These are phyloP conservation scores for Monosporascus ibericus DNA, from an alignment of 2,329 filamentous ascomycete genomes.

Conservation along the genomic window DNA sequence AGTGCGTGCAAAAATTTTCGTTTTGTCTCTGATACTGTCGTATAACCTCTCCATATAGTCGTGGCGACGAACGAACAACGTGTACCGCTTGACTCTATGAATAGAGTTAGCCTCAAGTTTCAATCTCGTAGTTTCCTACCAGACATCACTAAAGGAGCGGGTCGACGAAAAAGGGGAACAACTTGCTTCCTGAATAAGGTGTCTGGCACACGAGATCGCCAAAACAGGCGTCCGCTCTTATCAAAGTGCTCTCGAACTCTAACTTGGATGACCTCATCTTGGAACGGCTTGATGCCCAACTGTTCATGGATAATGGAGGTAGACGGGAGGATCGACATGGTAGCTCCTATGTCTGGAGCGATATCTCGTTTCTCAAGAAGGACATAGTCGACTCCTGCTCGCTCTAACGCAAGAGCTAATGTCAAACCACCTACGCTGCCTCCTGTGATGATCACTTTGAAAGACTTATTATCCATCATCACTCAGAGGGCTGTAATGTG, in stretches of 20 bases:
- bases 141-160: too few species aligned
- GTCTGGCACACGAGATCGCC: conserved; percentile 1
- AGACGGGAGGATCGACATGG: conserved; percentile 5
- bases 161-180: too few species aligned
- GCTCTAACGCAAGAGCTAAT: conserved; percentile 10
- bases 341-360: conserved; percentile 11
- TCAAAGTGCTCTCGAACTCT: conserved; percentile 7
- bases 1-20: conserved; percentile 1
- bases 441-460: conserved; percentile 9
- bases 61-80: conserved; percentile 6
- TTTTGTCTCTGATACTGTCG: conserved; percentile 7
- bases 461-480: not conserved
- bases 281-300: conserved; percentile 4
- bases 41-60: conserved; percentile 8
- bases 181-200: too few species aligned
- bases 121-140: too few species aligned
- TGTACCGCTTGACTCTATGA: conserved; percentile 1
- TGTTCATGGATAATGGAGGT: conserved; percentile 7
- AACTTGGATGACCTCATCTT: not conserved
- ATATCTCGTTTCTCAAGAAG: conserved; percentile 14
- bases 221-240: conserved; percentile 8
- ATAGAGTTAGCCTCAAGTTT: not conserved
- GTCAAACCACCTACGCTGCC: conserved; percentile 12
- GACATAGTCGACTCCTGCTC: conserved; percentile 11
- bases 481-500: too few species aligned